Base-by-base conservation (phyloP, 352 stramenopile species). In the Phytophthora pistaciae region DNA sequence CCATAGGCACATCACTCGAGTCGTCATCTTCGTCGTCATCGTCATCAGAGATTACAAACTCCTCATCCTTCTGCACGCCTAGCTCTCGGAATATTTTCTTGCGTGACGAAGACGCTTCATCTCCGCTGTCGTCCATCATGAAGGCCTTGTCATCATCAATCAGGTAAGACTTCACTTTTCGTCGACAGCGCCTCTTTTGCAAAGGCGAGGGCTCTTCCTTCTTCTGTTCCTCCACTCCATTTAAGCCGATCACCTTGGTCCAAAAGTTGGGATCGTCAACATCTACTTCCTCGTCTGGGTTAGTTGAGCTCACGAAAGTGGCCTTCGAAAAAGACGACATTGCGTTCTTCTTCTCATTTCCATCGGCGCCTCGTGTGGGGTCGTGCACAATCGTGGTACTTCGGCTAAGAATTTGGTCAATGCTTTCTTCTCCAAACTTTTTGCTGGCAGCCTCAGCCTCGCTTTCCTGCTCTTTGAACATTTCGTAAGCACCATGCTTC, bases 351-450 rank as follows among this genome's bases (percentile, higher is more conserved):
- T 91, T 92, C 1, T 73, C 78, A 11, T 87, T 88, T 11, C 72
- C 77, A 52, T 77, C 75, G 4, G 29, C 64, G 33, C 77, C 66
- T 36, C 75, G 78, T 38, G 92, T 96, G 13, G 88, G 88, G 68
- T 97, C 90, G 64, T 97, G 90, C 2, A 97, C 75, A 48, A 97
- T 96, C 27, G 83, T 96, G 9, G 88, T 97, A 87, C 85, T 95
- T 21, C 90, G 87, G 53, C 79, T 94, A 29, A 99, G 85, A 83
- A 99, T 99, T 60, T 95, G 93, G 59, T 99, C 98, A 74, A 99
- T 99, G 64, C 99, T 98, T 77, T 99, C 98, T 66, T 98, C 92
- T 56, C 97, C 97, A 80, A 99, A 99, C 25, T 95, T 88, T 79
- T 99, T 99, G 56, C 90, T 97, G 4, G 96, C 96, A 20, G 90